phyloP scores from a whole-genome alignment of 2,329 filamentous ascomycete genomes.

The Dothistroma pini region DNA sequence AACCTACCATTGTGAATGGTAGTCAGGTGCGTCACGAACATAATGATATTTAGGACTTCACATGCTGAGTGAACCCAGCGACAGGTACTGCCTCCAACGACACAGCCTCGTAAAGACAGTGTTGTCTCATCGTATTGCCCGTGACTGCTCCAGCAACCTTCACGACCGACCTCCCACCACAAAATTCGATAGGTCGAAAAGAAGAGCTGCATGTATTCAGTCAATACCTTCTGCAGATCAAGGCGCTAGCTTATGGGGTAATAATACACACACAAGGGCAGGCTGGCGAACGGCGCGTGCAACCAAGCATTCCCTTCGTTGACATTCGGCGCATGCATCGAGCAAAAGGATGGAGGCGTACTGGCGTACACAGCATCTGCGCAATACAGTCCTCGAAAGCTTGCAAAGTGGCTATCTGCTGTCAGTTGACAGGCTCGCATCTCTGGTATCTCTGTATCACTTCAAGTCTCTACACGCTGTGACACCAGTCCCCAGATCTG shows the following conservation, averaged over 20 bases:
- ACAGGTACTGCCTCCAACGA: neutral
- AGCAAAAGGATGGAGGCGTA: neutral
- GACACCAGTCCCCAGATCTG: neutral
- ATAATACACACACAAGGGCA: neutral
- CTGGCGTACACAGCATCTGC: neutral
- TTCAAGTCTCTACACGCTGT: neutral
- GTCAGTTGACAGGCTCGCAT: neutral
- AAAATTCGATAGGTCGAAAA: neutral
- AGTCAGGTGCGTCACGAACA: slow-evolving; percentile 20
- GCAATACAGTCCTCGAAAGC: neutral
- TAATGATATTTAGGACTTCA: neutral
- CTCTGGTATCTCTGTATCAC: neutral
- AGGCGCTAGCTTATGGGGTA: neutral
- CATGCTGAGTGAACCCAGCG: neutral
- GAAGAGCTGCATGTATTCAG: neutral
- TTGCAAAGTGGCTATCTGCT: neutral
- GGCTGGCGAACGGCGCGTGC: neutral
- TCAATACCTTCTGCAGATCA: neutral
- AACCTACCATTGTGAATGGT: slow-evolving; percentile 25
- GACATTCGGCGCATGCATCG: neutral
- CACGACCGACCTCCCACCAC: neutral
- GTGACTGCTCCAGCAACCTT: neutral
- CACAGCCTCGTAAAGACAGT: slow-evolving; percentile 8
- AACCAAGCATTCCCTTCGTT: neutral
- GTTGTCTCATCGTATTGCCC: neutral